Percentiles rank a stretch among this genome's conserved stretches.
Evolutionary conservation across 2,329 filamentous ascomycete genomes (phyloP).

Genomic region (Colletotrichum euphorbiae): DNA sequence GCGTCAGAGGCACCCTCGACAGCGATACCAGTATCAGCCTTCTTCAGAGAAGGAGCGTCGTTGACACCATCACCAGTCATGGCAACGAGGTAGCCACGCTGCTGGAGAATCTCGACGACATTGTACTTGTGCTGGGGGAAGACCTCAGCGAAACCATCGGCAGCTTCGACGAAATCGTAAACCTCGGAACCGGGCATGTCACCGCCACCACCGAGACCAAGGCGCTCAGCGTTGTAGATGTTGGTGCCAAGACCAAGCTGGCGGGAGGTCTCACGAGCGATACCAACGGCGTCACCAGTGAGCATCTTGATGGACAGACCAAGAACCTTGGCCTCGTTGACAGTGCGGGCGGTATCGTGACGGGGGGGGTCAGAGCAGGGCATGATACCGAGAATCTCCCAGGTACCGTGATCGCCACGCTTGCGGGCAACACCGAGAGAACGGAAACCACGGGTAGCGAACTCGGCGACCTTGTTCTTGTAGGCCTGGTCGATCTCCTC

Average conservation of each 20-base stretch:
- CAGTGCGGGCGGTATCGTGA: conserved; percentile 89
- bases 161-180: conserved; percentile 95
- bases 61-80: conserved; percentile 98
- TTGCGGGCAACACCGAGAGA: conserved; percentile 94
- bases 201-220: conserved; percentile 89
- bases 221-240: conserved; percentile 92
- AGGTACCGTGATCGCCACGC: conserved; percentile 76
- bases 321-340: conserved; percentile 88
- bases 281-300: conserved; percentile 93
- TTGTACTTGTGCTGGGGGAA: conserved; percentile 97
- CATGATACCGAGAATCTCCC: conserved; percentile 96
- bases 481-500: conserved; percentile 84
- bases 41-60: conserved; percentile 91
- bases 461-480: conserved; percentile 90
- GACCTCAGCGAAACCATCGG: conserved; percentile 93
- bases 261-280: conserved; percentile 90
- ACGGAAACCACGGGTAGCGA: conserved; percentile 89
- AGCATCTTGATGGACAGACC: conserved; percentile 96
- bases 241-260: conserved; percentile 93
- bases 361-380: conserved; percentile 92
- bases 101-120: conserved; percentile 92
- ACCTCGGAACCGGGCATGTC: conserved; percentile 95
- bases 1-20: conserved; percentile 93
- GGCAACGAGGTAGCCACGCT: conserved; percentile 92
- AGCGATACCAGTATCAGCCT: conserved; percentile 95